Conservation (phyloP, 257 asterid species). For the Salvia splendens region DNA sequence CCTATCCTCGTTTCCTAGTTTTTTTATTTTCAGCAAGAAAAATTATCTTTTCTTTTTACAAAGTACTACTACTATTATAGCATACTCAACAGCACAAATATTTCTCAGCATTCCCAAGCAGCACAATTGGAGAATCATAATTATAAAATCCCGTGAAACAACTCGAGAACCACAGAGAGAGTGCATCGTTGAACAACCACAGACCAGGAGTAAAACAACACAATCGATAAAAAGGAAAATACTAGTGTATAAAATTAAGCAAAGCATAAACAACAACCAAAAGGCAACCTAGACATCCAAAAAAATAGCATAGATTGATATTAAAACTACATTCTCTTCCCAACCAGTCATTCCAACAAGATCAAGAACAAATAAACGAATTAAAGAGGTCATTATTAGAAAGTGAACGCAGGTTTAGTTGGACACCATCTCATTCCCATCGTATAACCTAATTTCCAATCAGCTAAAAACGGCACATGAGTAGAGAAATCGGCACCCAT, state of each 20-base stretch:
- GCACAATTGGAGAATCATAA: not conserved
- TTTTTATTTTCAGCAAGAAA: not conserved
- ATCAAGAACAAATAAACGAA: slow-evolving; percentile 1
- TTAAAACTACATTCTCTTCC: not conserved
- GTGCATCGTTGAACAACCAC: not conserved
- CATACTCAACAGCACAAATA: slow-evolving; percentile 10
- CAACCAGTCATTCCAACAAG: not conserved
- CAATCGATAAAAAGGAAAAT: not conserved
- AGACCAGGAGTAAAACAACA: not conserved
- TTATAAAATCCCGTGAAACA: not conserved
- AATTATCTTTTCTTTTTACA: not conserved
- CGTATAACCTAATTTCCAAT: slow-evolving; percentile 11
- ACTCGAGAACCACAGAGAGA: not conserved
- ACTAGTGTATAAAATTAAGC: not conserved
- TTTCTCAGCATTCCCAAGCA: slow-evolving; percentile 12
- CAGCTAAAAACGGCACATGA: slow-evolving; percentile 11
- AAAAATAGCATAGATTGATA: not conserved
- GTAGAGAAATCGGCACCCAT: slow-evolving; percentile 7
- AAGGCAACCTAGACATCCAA: not conserved
- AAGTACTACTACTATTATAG: not conserved
- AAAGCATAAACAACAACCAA: too few relatives aligned
- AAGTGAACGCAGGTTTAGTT: slow-evolving; percentile 11
- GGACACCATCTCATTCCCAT: not conserved
- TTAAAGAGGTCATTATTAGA: not conserved
- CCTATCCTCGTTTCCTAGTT: not conserved